Conservation (phyloP, 2,329 filamentous ascomycete genomes). For the Sphaerulina vaccinii region DNA sequence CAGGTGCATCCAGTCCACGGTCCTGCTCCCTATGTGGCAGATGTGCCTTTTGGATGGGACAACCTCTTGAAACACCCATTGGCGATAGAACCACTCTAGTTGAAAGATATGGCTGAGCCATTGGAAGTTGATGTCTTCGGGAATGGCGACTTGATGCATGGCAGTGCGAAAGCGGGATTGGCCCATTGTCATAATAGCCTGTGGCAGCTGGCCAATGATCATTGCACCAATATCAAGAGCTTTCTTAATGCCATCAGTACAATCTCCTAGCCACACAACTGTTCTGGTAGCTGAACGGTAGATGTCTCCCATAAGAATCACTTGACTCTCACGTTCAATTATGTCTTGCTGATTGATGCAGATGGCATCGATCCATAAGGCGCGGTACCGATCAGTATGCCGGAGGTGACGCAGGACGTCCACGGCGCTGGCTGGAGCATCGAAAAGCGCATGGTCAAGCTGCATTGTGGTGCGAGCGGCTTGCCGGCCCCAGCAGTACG, state of each 20-base stretch:
- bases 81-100: conserved; percentile 13
- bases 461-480: not conserved
- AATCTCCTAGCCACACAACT: conserved; percentile 32
- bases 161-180: not conserved
- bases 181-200: not conserved
- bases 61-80: conserved; percentile 20
- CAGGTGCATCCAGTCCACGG: conserved; percentile 11
- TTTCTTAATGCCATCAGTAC: not conserved
- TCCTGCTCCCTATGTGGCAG: conserved; percentile 11
- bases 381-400: not conserved
- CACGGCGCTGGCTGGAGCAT: not conserved
- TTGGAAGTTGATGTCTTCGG: not conserved
- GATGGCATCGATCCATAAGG: too few species aligned
- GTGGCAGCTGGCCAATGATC: not conserved
- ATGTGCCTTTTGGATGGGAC: conserved; percentile 11
- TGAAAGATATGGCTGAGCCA: not conserved
- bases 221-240: not conserved
- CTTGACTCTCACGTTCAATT: not conserved
- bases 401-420: conserved; percentile 1
- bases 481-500: conserved; percentile 4
- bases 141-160: not conserved
- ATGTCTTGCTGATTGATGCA: conserved; percentile 6
- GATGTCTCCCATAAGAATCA: not conserved
- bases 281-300: conserved; percentile 28
- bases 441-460: not conserved